phyloP scores from a whole-genome alignment of 2,329 filamentous ascomycete genomes.

The Talaromyces sp. region DNA sequence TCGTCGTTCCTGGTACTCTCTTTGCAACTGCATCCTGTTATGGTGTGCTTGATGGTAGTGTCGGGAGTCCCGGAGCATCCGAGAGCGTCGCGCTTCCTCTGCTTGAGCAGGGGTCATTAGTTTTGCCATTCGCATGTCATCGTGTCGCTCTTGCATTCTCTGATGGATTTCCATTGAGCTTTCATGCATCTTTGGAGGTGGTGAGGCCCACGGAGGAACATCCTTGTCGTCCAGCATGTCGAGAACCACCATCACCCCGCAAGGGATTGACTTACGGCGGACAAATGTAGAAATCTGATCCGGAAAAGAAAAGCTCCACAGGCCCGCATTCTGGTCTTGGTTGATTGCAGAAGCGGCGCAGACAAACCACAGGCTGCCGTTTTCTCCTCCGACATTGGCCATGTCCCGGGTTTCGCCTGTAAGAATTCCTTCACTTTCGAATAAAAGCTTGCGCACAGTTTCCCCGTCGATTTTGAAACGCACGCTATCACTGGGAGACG shows the following conservation, averaged over 20 bases:
- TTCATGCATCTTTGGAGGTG: slow-evolving; percentile 9
- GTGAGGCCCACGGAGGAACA: slow-evolving; percentile 20
- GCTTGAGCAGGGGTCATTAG: slow-evolving; percentile 24
- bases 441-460: slow-evolving; percentile 17
- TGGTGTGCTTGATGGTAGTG: slow-evolving; percentile 16
- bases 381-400: slow-evolving; percentile 6
- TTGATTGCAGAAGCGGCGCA: slow-evolving; percentile 19
- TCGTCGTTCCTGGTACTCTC: slow-evolving; percentile 19
- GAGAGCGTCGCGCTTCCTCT: slow-evolving; percentile 17
- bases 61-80: slow-evolving; percentile 13
- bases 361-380: slow-evolving; percentile 22
- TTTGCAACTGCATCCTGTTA: slow-evolving; percentile 8
- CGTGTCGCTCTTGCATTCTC: slow-evolving; percentile 14
- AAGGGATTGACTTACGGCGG: slow-evolving; percentile 22
- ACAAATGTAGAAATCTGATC: slow-evolving; percentile 16
- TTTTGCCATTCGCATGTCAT: slow-evolving; percentile 17
- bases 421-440: slow-evolving; percentile 19
- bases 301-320: slow-evolving; percentile 22
- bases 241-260: slow-evolving; percentile 24
- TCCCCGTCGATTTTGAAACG: slow-evolving; percentile 22
- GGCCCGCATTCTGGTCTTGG: slow-evolving; percentile 14
- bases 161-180: slow-evolving; percentile 14
- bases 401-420: slow-evolving; percentile 17
- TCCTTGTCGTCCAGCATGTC: slow-evolving; percentile 20
- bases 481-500: slow-evolving; percentile 18